Percentiles rank a stretch among this genome's conserved stretches.
Conservation (phyloP, 2,329 filamentous ascomycete species). For the Hypoxylon sp. region DNA sequence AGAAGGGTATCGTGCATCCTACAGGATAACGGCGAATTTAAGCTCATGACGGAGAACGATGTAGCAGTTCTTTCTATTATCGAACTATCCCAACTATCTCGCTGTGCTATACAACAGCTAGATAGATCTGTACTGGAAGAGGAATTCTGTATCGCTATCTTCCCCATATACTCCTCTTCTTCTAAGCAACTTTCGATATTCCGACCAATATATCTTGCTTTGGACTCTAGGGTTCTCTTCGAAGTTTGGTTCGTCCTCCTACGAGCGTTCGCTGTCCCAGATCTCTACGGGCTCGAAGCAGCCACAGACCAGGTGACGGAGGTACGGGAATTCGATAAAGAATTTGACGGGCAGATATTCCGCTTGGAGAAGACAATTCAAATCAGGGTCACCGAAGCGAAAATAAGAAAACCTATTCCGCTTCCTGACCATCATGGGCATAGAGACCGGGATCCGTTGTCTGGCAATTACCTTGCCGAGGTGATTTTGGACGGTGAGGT, state of each 20-base stretch:
- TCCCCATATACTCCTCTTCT: constrained; percentile 87
- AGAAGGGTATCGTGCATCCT: constrained; percentile 90
- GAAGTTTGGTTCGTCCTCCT: constrained; percentile 97
- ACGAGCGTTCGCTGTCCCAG: constrained; percentile 90
- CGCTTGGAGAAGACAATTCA: constrained; percentile 71
- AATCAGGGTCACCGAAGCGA: constrained; percentile 71
- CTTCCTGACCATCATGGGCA: constrained; percentile 49
- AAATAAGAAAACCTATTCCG: constrained; percentile 60
- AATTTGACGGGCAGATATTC: constrained; percentile 64
- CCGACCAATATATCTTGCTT: constrained; percentile 87
- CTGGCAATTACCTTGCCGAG: constrained; percentile 82
- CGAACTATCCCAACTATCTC: constrained; percentile 87
- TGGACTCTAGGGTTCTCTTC: constrained; percentile 90
- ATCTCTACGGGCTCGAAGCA: constrained; percentile 78
- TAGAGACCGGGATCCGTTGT: constrained; percentile 59
- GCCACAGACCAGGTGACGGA: constrained; percentile 59
- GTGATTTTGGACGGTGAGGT: constrained; percentile 84
- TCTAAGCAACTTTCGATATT: constrained; percentile 80
- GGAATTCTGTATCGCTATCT: constrained; percentile 94
- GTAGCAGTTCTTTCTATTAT: constrained; percentile 83
- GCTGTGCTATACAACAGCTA: constrained; percentile 89
- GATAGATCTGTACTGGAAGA: constrained; percentile 92
- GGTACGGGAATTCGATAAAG: constrained; percentile 54
- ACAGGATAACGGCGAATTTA: constrained; percentile 94
- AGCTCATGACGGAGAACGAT: constrained; percentile 88